Evolutionary conservation across 2,329 filamentous ascomycete genomes (phyloP), one percentile per base, ranked within the genome.

Genomic region (Chaetothyriales sp.): DNA sequence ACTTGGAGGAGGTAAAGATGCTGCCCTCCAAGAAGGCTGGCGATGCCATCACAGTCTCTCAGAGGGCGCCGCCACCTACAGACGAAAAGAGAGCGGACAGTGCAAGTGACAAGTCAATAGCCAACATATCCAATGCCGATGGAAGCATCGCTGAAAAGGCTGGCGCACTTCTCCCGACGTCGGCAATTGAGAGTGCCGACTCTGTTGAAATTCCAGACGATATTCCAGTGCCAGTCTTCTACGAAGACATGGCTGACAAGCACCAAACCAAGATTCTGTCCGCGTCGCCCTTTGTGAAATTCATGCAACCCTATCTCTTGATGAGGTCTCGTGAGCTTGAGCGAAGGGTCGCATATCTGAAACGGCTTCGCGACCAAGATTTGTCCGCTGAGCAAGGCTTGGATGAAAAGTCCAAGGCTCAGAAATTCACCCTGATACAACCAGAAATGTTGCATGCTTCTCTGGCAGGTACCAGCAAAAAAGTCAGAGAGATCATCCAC

Each of bases 221-320:
- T 64, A 74, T 87, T 43, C 86, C 87, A 1, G 86, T 88, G 73
- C 87, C 90, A 2, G 94, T 86, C 0, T 95, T 89, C 63, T 97
- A 97, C 65, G 89, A 89, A 64, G 88, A 95, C 64, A 87, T 95
- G 77, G 89, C 97, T 40, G 83, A 88, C 52, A 90, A 94, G 62
- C 89, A 94, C 62, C 82, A 94, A 63, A 95, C 89, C 5, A 94
- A 90, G 63, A 85, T 98, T 45, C 72, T 98, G 5, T 98, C 94
- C 1, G 88, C 89, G 1, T 98, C 92, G 0, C 92, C 92, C 0
- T 97, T 95, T 64, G 92, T 98, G 58, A 90, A 88, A 63, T 98
- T 97, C 64, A 85, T 86, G 58, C 88, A 92, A 64, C 92, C 92
- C 0, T 94, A 97, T 67, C 77, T 97, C 20, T 76, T 98, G 40